Base-by-base conservation (phyloP, 768 basidiomycete genomes). In the Boletus bicolor region DNA sequence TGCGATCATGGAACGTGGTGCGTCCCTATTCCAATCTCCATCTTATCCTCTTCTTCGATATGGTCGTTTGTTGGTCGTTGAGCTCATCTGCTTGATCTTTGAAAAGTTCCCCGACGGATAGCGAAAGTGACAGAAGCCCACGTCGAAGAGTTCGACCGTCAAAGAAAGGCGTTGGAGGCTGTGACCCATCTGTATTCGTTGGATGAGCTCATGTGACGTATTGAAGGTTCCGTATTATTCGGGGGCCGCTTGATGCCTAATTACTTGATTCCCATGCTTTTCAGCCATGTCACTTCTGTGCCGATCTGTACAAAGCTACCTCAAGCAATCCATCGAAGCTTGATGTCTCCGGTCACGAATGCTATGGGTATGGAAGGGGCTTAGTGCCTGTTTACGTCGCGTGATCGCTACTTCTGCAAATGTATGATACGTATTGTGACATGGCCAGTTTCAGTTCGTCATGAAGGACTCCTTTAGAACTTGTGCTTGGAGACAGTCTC, bases 401-500 rank as follows among this genome's bases (percentile, higher is more conserved):
- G 21, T 3, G 21, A 24, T 24, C 21, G 28, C 28, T 34, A 51
- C 15, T 30, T 48, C 19, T 14, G 24, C 8, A 35, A 19, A 39
- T 8, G 53, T 49, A 52, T 32, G 21, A 15, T 15, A 26, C 7
- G 1, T 54, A 44, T 6, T 28, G 21, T 53, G 19, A 53, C 48
- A 53, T 11, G 5, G 19, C 35, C 37, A 9, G 7, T 17, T 45
- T 30, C 21, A 39, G 15, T 39, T 4, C 7, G 19, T 35, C 47
- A 15, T 24, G 11, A 7, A n/a, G 8, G 45, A 15, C 6, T 6
- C 21, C 2, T 48, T 44, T 45, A 59, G 54, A 72, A 72, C 9
- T 61, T 70, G 63, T 78, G 69, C 62, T 72, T 77, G 51, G 75
- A 72, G 37, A 83, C 71, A 34, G 61, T 71, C n/a, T 77, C 65